These are phyloP conservation scores for Aspergillus japonicus DNA, from an alignment of 2,329 filamentous ascomycete genomes.

Conservation along the genomic window DNA sequence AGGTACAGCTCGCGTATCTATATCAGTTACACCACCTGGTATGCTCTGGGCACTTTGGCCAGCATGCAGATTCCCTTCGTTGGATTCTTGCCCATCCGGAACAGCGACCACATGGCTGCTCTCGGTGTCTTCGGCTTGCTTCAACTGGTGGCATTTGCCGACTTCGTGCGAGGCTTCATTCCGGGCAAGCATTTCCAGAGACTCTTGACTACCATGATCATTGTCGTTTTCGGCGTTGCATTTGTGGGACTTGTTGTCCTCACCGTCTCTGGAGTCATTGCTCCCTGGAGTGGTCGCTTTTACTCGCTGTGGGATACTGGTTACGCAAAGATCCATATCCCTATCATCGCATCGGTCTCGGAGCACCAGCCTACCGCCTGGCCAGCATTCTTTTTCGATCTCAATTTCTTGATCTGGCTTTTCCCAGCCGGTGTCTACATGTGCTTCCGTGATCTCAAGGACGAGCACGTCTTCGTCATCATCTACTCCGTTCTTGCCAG, in stretches of 20 bases:
- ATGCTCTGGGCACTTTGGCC: constrained; percentile 88
- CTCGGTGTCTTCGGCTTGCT: constrained; percentile 94
- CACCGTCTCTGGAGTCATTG: constrained; percentile 86
- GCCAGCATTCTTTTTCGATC: constrained; percentile 98
- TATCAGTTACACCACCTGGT: constrained; percentile 97
- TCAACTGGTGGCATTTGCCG: constrained; percentile 87
- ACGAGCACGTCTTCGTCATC: constrained; percentile 97
- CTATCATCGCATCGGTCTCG: constrained; percentile 98
- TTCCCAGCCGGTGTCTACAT: constrained; percentile 98
- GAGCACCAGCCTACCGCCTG: constrained; percentile 98
- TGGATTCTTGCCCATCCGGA: constrained; percentile 92
- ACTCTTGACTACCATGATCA: constrained; percentile 73
- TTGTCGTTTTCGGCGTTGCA: constrained; percentile 70
- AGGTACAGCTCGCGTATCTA: constrained; percentile 92
- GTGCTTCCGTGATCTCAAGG: constrained; percentile 89
- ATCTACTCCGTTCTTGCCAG: constrained; percentile 96
- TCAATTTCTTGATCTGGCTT: constrained; percentile 98
- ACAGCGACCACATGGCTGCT: constrained; percentile 97
- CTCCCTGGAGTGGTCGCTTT: constrained; percentile 97
- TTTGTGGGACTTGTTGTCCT: constrained; percentile 75
- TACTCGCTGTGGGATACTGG: constrained; percentile 99
- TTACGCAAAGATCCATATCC: constrained; percentile 98
- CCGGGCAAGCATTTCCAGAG: constrained; percentile 93
- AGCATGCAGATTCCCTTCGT: constrained; percentile 99
- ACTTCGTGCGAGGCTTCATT: constrained; percentile 84